phyloP scores from a whole-genome alignment of 2,329 filamentous ascomycete genomes.

The Fusarium veterinarium region DNA sequence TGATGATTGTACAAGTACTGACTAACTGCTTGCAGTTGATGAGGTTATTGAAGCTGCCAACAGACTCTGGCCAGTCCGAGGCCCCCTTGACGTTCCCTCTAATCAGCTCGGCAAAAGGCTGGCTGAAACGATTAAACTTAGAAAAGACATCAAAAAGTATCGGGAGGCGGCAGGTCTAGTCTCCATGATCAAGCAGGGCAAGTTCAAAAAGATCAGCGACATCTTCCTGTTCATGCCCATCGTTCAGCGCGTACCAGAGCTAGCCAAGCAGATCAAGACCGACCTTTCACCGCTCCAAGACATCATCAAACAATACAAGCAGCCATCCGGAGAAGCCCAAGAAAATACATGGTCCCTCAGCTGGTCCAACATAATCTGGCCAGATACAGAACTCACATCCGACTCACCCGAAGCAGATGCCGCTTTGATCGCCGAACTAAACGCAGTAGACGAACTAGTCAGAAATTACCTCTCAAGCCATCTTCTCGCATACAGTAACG shows the following conservation, averaged over 20 bases:
- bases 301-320: background rate
- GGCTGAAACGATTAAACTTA: background rate
- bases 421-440: background rate
- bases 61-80: background rate
- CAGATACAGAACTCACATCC: background rate
- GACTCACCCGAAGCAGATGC: background rate
- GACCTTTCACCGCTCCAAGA: background rate
- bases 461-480: background rate
- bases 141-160: background rate
- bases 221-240: background rate
- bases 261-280: background rate
- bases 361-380: background rate
- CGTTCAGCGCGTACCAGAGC: fast-evolving
- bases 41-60: background rate
- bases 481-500: background rate
- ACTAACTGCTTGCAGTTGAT: background rate
- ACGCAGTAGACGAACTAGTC: background rate
- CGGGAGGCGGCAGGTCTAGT: background rate
- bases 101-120: fast-evolving
- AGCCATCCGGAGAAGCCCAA: background rate
- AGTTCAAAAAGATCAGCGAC: background rate
- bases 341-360: background rate
- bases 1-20: fast-evolving
- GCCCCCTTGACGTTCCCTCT: background rate
- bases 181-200: background rate